A percentile compares a stretch with the other conserved stretches of the same genome.
phyloP scores from a whole-genome alignment of 495 filamentous ascomycete species.

The Neurospora cerealis region DNA sequence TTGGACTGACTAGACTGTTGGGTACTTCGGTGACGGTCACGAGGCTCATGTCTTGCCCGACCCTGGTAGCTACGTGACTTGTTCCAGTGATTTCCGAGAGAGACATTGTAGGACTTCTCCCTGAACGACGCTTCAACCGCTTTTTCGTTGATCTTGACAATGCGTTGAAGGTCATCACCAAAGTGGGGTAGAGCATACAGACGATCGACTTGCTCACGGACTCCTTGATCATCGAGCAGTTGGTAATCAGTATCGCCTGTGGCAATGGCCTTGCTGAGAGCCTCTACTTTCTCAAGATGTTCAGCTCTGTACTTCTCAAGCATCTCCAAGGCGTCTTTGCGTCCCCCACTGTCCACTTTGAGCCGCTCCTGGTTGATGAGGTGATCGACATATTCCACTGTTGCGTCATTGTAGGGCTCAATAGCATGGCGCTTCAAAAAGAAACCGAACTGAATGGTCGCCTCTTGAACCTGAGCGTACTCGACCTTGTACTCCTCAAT shows the following conservation, averaged over 20 bases:
- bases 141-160: slow-evolving; percentile 1
- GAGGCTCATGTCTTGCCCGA: no score
- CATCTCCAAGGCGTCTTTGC: not conserved
- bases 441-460: slow-evolving; percentile 26
- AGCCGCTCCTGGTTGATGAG: slow-evolving; percentile 17
- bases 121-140: slow-evolving; percentile 1
- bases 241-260: not conserved
- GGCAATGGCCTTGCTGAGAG: slow-evolving; percentile 1
- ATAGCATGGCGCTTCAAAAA: slow-evolving; percentile 32
- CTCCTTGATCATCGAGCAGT: slow-evolving; percentile 1
- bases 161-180: not conserved
- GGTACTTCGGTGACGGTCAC: no score
- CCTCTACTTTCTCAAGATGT: not conserved
- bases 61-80: not conserved
- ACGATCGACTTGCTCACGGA: not conserved
- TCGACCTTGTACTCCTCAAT: slow-evolving; percentile 24
- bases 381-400: slow-evolving; percentile 27
- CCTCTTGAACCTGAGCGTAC: slow-evolving; percentile 22
- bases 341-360: not conserved
- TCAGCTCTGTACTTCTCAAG: slow-evolving; percentile 3
- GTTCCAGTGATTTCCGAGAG: not conserved
- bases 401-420: slow-evolving; percentile 29
- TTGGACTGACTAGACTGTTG: no score
- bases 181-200: not conserved
- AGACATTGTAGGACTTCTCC: slow-evolving; percentile 1